These are phyloP conservation scores for Litsea cubeba DNA, from an alignment of 164 flowering plant species.

Conservation along the genomic window DNA sequence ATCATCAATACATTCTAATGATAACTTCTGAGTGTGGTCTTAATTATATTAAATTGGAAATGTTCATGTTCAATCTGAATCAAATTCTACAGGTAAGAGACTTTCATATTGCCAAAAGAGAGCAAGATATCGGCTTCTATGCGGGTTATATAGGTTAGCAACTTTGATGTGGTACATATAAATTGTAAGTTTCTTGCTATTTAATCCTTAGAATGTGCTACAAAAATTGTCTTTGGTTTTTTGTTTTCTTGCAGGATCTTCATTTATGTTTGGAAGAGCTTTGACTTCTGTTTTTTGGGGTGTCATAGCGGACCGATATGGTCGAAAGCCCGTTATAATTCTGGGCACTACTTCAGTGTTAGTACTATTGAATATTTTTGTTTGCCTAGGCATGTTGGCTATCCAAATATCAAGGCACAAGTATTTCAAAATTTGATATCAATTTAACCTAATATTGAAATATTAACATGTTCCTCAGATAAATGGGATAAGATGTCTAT, in stretches of 20 bases:
- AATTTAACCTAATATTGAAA: neutral
- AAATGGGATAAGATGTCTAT: too few species aligned
- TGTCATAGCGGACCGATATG: slow-evolving; percentile 66
- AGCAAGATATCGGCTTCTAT: slow-evolving; percentile 74
- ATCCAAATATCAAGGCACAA: neutral
- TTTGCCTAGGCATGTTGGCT: neutral
- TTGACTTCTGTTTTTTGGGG: slow-evolving; percentile 84
- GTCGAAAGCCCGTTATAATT: slow-evolving; percentile 74
- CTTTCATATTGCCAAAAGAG: slow-evolving; percentile 56
- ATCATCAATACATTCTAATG: neutral
- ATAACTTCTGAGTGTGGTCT: neutral
- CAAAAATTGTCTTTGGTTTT: neutral
- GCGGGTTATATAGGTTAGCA: slow-evolving; percentile 70
- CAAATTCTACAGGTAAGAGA: slow-evolving; percentile 51
- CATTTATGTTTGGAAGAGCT: slow-evolving; percentile 85
- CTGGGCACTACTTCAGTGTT: slow-evolving; percentile 58
- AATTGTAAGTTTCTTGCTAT: neutral
- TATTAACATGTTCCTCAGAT: neutral
- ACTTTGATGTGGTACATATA: neutral
- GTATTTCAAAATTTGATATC: neutral
- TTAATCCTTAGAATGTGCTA: neutral
- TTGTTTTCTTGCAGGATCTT: slow-evolving; percentile 42
- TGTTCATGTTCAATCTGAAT: neutral
- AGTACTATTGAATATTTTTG: slow-evolving; percentile 19
- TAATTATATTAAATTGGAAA: neutral